These are phyloP conservation scores for Pseudogymnoascus sp. DNA, from an alignment of 2,329 filamentous ascomycete genomes.

Conservation along the genomic window DNA sequence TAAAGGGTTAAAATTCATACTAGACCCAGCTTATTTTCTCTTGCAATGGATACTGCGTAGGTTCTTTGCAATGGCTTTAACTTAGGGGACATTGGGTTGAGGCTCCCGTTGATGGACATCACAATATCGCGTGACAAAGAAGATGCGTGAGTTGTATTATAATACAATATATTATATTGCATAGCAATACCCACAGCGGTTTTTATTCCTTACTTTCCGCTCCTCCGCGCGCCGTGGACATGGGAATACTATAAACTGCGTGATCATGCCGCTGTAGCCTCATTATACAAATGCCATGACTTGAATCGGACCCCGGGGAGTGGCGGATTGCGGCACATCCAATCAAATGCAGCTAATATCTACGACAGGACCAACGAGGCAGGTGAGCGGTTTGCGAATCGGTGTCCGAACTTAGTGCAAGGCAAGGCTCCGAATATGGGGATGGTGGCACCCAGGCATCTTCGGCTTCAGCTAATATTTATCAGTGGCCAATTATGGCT, in stretches of 20 bases:
- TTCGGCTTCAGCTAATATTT: slow-evolving; percentile 1
- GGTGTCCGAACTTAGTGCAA: neutral
- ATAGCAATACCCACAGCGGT: neutral
- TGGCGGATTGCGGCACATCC: neutral
- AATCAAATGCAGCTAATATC: neutral
- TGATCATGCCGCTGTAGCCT: neutral
- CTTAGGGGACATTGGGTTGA: neutral
- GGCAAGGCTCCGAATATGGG: neutral
- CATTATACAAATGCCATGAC: neutral
- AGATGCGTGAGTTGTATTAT: neutral
- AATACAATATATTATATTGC: neutral
- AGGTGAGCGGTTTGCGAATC: neutral
- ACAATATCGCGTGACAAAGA: neutral
- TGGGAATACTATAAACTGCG: neutral
- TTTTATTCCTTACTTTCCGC: neutral
- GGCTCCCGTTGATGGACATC: neutral
- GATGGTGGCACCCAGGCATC: neutral
- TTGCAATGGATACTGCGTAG: neutral
- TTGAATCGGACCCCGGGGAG: neutral
- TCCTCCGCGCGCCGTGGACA: neutral
- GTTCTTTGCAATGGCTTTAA: neutral
- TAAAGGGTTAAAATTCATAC: neutral
- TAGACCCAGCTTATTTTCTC: neutral
- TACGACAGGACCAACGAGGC: neutral
- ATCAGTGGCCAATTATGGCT: slow-evolving; percentile 2